phyloP scores from a whole-genome alignment of 106 monocot species.

The Platanthera guangdongensis region DNA sequence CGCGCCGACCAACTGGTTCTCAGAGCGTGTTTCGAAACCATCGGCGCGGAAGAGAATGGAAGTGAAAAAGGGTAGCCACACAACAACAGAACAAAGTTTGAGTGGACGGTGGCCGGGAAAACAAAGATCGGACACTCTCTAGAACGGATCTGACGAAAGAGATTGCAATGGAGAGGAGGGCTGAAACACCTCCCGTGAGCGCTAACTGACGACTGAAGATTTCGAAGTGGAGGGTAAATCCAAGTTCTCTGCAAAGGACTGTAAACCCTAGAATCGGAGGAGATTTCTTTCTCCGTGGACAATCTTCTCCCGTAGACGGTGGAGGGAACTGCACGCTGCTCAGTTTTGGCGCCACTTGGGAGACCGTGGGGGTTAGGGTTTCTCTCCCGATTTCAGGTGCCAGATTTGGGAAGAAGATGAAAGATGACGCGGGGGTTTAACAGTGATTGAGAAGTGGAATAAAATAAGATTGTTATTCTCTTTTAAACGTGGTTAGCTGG shows the following conservation, averaged over 20 bases:
- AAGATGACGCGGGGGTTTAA: not conserved
- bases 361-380: not conserved
- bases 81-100: constrained; percentile 6
- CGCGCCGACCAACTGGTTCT: constrained; percentile 35
- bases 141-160: not conserved
- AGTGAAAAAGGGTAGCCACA: too few relatives aligned
- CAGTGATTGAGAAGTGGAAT: not conserved
- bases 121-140: not conserved
- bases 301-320: not conserved
- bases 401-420: not conserved
- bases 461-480: not conserved
- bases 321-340: not conserved
- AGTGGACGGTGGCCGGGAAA: not conserved
- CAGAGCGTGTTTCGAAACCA: constrained; percentile 20
- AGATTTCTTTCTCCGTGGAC: not conserved
- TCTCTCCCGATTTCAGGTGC: not conserved
- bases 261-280: not conserved
- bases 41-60: not conserved
- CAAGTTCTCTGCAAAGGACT: not conserved
- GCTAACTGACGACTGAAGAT: not conserved
- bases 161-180: not conserved
- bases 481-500: not conserved
- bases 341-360: not conserved
- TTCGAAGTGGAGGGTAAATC: not conserved
- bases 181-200: not conserved